Evolutionary conservation across 2,329 filamentous ascomycete species (phyloP), one percentile per base, ranked within the genome.

Genomic region (Bertia moriformis): DNA sequence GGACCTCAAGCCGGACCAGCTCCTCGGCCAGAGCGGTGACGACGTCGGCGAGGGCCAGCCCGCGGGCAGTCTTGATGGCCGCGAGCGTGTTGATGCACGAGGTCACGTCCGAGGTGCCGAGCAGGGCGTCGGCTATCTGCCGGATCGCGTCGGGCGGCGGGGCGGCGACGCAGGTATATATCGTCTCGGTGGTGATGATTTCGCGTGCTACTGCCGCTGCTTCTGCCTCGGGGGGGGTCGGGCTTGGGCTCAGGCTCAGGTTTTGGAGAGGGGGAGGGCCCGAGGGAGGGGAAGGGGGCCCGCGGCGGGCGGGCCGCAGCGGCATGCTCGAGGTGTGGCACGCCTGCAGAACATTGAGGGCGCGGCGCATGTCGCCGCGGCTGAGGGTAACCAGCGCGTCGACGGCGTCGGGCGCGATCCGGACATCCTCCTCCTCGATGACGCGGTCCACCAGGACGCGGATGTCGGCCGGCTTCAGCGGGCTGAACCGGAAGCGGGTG

Each of bases 81-180:
- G 91, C 91, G 57, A 98, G 78, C 0, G 85, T 93, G 42, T 74
- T 79, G 38, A 98, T 67, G 53, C 89, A 95, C 22, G 83, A 85
- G 1, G 83, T 93, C 38, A 98, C 83, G 53, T 98, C 89, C 39
- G 77, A 73, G 2, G 84, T 95, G 40, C 73, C 78, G 19, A 96
- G 71, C 22, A 98, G 69, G 0, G 86, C 93, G 47, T 81, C 72
- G 47, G 88, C 69, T 40, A 98, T 96, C 49, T 83, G 76, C 46
- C 74, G 71, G 52, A 96, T 86, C 50, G 94, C 89, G 18, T 80
- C 76, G 1, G 91, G 91, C 48, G 93, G 88, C 3, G 91, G 91
- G 2, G 89, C 89, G 5, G 91, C 91, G 53, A 98, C 93, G 59
- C 91, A 98, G 59, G 87, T 88, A 67, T 95, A 98, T 52, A 98